Evolutionary conservation across 208 protist genomes (phyloP).

Genomic region (Leishmania arabica): DNA sequence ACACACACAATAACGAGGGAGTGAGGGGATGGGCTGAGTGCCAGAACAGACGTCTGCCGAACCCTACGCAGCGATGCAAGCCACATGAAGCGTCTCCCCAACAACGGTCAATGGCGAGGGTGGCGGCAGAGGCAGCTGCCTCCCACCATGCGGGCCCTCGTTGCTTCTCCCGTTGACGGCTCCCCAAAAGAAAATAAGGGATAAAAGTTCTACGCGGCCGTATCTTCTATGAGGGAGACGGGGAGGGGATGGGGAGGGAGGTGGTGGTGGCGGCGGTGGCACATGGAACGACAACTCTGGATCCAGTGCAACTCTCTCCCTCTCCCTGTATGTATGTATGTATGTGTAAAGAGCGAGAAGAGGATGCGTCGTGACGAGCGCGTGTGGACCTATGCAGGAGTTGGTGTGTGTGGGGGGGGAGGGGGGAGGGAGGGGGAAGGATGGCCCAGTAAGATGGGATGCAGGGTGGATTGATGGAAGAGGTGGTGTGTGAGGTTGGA

Average conservation of each 20-base stretch:
- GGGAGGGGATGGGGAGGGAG: background rate
- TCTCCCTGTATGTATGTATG: background rate
- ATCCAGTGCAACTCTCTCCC: background rate
- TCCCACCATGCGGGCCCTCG: background rate
- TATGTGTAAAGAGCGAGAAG: background rate
- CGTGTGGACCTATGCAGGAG: background rate
- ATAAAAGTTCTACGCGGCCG: background rate
- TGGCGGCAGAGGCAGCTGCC: background rate
- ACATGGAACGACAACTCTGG: background rate
- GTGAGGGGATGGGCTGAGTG: background rate
- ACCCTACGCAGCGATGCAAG: background rate
- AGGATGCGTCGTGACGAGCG: background rate
- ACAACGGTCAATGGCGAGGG: background rate
- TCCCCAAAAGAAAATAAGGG: background rate
- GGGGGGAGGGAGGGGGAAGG: background rate
- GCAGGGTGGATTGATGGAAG: background rate
- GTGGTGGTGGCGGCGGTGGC: background rate
- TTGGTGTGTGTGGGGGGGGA: background rate
- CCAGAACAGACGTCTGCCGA: background rate
- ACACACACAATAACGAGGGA: background rate
- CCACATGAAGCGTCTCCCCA: background rate
- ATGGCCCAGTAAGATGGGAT: no score
- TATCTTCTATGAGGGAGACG: background rate
- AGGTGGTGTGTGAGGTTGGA: background rate
- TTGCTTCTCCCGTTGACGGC: background rate